Conservation (phyloP, 164 flowering plant genomes). For the Cinnamomum chago region DNA sequence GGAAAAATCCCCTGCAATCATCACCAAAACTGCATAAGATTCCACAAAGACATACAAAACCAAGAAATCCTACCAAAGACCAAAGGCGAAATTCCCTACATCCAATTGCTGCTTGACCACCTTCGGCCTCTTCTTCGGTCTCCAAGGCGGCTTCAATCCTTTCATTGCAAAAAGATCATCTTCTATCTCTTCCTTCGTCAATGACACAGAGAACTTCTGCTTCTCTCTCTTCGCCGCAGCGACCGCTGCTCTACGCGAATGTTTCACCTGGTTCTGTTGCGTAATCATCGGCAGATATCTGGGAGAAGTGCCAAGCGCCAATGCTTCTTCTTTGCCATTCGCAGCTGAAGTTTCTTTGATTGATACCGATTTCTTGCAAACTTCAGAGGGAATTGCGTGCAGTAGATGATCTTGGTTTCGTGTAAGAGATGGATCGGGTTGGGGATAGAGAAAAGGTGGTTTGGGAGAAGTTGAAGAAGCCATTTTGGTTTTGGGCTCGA, state of each 20-base stretch:
- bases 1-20: slow-evolving; percentile 41
- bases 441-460: slow-evolving; percentile 17
- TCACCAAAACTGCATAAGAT: neutral
- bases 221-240: slow-evolving; percentile 32
- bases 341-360: slow-evolving; percentile 3
- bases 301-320: slow-evolving; percentile 24
- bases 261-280: slow-evolving; percentile 41
- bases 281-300: slow-evolving; percentile 76
- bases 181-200: slow-evolving; percentile 59
- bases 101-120: slow-evolving; percentile 52
- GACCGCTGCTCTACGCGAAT: slow-evolving; percentile 27
- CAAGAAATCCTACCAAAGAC: neutral
- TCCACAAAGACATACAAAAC: neutral
- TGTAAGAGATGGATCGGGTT: neutral
- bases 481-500: slow-evolving; percentile 15
- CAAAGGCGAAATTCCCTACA: slow-evolving; percentile 32
- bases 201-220: slow-evolving; percentile 39
- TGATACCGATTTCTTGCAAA: neutral
- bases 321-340: slow-evolving; percentile 46
- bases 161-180: slow-evolving; percentile 55
- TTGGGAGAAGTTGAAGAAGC: slow-evolving; percentile 7
- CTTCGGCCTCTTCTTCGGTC: slow-evolving; percentile 66
- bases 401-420: slow-evolving; percentile 3
- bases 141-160: slow-evolving; percentile 53
- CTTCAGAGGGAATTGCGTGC: neutral